Evolutionary conservation across 2,329 filamentous ascomycete genomes (phyloP).

Genomic region (Xylariaceae sp.): DNA sequence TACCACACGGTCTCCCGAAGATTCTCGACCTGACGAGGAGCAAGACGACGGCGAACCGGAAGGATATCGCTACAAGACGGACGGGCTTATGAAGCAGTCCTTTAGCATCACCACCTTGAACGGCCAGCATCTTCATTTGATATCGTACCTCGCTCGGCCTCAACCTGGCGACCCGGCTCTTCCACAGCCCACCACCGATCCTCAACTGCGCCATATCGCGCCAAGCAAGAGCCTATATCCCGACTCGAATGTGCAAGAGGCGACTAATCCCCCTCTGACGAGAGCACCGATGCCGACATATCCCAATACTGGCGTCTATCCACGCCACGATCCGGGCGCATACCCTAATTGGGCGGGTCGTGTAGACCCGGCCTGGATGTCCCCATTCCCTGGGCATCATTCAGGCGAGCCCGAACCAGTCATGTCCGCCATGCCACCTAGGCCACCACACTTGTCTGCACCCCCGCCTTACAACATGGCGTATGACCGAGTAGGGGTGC

Average conservation of each 20-base stretch:
- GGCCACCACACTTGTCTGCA: too few relatives aligned
- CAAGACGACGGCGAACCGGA: constrained; percentile 82
- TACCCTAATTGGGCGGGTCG: constrained; percentile 37
- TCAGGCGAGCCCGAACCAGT: too few relatives aligned
- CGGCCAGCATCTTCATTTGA: constrained; percentile 87
- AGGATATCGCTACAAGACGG: constrained; percentile 90
- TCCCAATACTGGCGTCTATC: constrained; percentile 22
- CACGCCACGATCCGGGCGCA: constrained; percentile 30
- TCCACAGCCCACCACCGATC: constrained; percentile 76
- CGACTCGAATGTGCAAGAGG: constrained; percentile 86
- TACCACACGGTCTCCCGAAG: constrained; percentile 73
- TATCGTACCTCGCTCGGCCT: constrained; percentile 90
- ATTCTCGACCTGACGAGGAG: constrained; percentile 73
- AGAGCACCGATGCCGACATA: constrained; percentile 61
- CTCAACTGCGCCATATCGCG: constrained; percentile 71
- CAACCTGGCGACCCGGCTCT: constrained; percentile 67
- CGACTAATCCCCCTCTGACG: constrained; percentile 73
- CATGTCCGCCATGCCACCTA: too few relatives aligned
- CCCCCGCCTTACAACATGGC: too few relatives aligned
- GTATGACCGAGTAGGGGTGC: neutral
- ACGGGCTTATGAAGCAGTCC: constrained; percentile 98
- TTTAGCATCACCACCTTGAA: constrained; percentile 95
- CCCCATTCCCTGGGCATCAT: too few relatives aligned
- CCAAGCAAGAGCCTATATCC: constrained; percentile 95
- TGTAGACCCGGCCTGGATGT: constrained; percentile 29